These are phyloP conservation scores for Neofusicoccum ribis DNA, from an alignment of 2,329 filamentous ascomycete genomes.

Conservation along the genomic window DNA sequence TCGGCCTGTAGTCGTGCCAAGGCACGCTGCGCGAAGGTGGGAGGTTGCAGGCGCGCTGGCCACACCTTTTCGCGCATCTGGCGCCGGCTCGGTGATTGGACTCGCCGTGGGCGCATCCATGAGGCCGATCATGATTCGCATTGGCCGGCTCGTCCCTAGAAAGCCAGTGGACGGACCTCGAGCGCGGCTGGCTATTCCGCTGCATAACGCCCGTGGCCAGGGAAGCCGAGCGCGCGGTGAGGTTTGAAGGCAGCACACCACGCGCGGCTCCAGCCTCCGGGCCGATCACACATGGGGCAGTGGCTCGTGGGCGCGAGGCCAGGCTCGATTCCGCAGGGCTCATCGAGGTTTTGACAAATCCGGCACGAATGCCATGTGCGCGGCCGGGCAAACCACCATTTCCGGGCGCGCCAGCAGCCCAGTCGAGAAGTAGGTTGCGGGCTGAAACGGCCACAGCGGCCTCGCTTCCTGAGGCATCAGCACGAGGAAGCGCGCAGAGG, in stretches of 20 bases:
- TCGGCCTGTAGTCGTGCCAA: conserved; percentile 5
- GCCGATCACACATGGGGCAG: conserved; percentile 10
- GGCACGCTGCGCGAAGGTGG: conserved; percentile 1
- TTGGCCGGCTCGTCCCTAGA: conserved; percentile 17
- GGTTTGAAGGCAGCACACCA: conserved; percentile 1
- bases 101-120: conserved; percentile 17
- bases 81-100: conserved; percentile 17
- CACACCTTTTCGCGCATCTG: conserved; percentile 13
- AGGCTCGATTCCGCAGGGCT: background rate
- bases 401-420: conserved; percentile 9
- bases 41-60: background rate
- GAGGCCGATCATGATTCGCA: conserved; percentile 20
- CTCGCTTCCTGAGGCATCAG: conserved; percentile 19
- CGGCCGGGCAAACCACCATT: background rate
- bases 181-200: conserved; percentile 2
- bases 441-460: conserved; percentile 11
- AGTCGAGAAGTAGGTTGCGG: conserved; percentile 13
- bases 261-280: conserved; percentile 5
- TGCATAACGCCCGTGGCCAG: conserved; percentile 1
- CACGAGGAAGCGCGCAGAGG: background rate
- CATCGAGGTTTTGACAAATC: conserved; percentile 5
- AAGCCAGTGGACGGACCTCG: conserved; percentile 13
- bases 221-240: background rate
- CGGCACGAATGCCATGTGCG: conserved; percentile 1
- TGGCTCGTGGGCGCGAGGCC: background rate